These are phyloP conservation scores for Phaffia tasmanica DNA, from an alignment of 768 basidiomycete genomes.

Conservation along the genomic window DNA sequence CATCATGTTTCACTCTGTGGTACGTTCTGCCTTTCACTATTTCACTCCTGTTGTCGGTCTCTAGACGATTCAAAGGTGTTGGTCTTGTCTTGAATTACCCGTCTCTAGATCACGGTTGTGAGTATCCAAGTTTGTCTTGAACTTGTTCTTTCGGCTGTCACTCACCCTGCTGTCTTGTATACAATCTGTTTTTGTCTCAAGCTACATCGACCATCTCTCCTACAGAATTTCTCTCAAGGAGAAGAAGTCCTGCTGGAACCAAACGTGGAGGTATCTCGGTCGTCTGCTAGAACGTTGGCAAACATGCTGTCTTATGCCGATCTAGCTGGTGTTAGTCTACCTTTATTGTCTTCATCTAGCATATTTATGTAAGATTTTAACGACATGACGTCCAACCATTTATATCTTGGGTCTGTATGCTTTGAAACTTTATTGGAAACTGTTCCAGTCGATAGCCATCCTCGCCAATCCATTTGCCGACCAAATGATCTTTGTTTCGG, in stretches of 20 bases:
- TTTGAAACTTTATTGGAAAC: too few species aligned
- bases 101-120: constrained; percentile 12
- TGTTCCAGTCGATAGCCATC: constrained; percentile 11
- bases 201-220: constrained; percentile 26
- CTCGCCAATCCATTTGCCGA: constrained; percentile 25
- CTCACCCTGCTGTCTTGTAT: not conserved
- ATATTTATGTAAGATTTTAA: too few species aligned
- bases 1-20: constrained; percentile 1
- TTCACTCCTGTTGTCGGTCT: constrained; percentile 7
- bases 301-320: constrained; percentile 26
- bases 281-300: constrained; percentile 19
- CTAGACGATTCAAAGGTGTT: too few species aligned
- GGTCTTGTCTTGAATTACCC: not conserved
- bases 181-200: not conserved
- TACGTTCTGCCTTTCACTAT: not conserved
- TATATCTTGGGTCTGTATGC: too few species aligned
- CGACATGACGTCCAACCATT: too few species aligned
- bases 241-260: constrained; percentile 23
- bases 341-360: not conserved
- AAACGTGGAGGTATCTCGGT: constrained; percentile 25
- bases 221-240: constrained; percentile 17
- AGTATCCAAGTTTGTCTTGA: not conserved
- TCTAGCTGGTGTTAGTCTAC: constrained; percentile 1
- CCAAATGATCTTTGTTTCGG: constrained; percentile 24
- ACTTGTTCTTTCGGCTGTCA: not conserved